Percentiles rank a stretch among this genome's conserved stretches.
These are phyloP conservation scores for Solanum hybrid DNA, from an alignment of 305 asterid species.

Conservation along the genomic window DNA sequence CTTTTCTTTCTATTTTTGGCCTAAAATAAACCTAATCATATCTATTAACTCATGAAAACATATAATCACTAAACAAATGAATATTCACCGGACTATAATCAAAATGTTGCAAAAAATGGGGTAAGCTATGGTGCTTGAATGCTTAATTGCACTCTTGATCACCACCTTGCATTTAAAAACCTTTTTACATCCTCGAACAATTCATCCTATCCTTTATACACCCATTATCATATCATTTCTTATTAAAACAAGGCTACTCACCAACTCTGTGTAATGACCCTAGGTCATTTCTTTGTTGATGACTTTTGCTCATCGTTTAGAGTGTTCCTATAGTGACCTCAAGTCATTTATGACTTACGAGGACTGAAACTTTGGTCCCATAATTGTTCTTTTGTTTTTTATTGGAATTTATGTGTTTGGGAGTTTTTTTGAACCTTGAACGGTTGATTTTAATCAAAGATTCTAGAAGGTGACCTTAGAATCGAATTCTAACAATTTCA, in stretches of 20 bases:
- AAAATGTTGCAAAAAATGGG: background rate
- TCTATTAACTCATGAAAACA: background rate
- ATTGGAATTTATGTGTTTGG: background rate
- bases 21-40: background rate
- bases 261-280: background rate
- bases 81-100: background rate
- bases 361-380: background rate
- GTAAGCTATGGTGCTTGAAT: background rate
- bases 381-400: background rate
- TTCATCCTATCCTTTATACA: no score
- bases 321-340: background rate
- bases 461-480: background rate
- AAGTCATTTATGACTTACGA: no score
- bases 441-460: background rate
- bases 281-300: background rate
- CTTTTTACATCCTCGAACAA: background rate
- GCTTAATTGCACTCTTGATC: background rate
- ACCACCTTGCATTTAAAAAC: background rate
- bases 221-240: background rate
- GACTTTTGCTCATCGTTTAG: no score
- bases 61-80: background rate
- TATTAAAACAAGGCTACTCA: background rate
- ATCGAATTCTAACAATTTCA: background rate
- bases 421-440: background rate
- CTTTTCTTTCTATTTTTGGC: background rate